These are phyloP conservation scores for Lactuca saligna DNA, from an alignment of 129 eudicot genomes.

Conservation along the genomic window DNA sequence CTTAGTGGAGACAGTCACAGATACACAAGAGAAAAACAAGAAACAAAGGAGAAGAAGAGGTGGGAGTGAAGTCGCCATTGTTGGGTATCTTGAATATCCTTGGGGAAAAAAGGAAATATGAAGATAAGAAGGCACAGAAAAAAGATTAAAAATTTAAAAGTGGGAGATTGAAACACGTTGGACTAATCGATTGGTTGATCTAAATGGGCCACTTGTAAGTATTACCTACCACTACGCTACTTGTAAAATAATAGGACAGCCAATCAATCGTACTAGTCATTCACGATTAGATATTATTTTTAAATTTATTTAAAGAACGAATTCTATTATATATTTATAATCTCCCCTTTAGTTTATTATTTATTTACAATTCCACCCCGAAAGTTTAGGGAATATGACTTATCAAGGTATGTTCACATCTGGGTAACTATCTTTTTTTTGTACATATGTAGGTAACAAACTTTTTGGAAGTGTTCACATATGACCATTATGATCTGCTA, in stretches of 20 bases:
- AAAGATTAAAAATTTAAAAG: background rate
- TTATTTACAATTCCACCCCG: too few species aligned
- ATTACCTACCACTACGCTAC: constrained; percentile 35
- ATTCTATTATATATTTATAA: too few species aligned
- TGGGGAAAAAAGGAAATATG: constrained; percentile 4
- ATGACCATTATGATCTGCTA: too few species aligned
- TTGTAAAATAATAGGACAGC: constrained; percentile 29
- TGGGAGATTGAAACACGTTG: constrained; percentile 10
- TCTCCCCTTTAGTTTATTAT: too few species aligned
- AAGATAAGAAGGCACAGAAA: constrained; percentile 6
- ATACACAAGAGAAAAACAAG: constrained; percentile 9
- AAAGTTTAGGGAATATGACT: too few species aligned
- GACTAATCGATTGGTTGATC: background rate
- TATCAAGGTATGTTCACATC: too few species aligned
- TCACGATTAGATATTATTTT: too few species aligned
- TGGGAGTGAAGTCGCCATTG: constrained; percentile 25
- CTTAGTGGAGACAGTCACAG: constrained; percentile 15
- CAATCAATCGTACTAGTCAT: constrained; percentile 1
- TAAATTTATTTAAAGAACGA: too few species aligned
- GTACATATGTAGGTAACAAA: too few species aligned
- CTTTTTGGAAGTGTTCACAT: too few species aligned
- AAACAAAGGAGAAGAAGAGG: constrained; percentile 30
- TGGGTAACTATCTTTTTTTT: too few species aligned
- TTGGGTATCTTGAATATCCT: constrained; percentile 27
- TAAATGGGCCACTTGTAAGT: constrained; percentile 28